Base-by-base conservation (phyloP, 148 eudicot species). In the Camellia lanceoleosa region DNA sequence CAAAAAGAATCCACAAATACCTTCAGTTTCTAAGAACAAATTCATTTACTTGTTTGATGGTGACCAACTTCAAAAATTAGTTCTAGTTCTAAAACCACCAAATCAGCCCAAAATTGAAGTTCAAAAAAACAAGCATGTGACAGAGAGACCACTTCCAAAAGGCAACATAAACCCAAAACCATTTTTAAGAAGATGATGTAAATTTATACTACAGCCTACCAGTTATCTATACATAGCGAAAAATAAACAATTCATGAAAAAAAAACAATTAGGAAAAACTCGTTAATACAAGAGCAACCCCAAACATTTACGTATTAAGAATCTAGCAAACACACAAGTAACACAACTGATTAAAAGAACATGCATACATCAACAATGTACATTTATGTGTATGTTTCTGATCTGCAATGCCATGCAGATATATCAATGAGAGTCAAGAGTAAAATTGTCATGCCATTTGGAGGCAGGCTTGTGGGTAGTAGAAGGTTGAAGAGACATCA, bases 381-480 rank as follows among this genome's bases (percentile, higher is more conserved):
- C 8, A 64, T 20, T 7, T 64, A 23, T 60, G 63, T 18, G 19
- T 60, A 5, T 1, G 7, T 2, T 66, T 19, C 20, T 14, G 18
- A 68, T 78, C 51, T 78, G 71, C 30, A 38, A 52, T 78, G 51
- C 38, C 42, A 68, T 58, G 46, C 38, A 10, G 52, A 62, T 38
- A 19, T 54, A 55, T 20, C 51, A 75, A 56, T 58, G 58, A 4
- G 3, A 81, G 23, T 16, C 65, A 1, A n/a, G 13, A 20, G 20
- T 38, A 15, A 55, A 61, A 63, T 77, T 63, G 38, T 77, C 73
- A 64, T 62, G 76, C 72, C 77, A 76, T 19, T 61, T 76, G 84
- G 84, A 82, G 80, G 77, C 72, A 61, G 69, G 49, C 72, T 52
- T 82, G 61, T 82, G 56, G 71, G 47, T 54, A 38, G 75, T 69